Evolutionary conservation across 768 basidiomycete genomes (phyloP).

Genomic region (Serpula lacrymans): DNA sequence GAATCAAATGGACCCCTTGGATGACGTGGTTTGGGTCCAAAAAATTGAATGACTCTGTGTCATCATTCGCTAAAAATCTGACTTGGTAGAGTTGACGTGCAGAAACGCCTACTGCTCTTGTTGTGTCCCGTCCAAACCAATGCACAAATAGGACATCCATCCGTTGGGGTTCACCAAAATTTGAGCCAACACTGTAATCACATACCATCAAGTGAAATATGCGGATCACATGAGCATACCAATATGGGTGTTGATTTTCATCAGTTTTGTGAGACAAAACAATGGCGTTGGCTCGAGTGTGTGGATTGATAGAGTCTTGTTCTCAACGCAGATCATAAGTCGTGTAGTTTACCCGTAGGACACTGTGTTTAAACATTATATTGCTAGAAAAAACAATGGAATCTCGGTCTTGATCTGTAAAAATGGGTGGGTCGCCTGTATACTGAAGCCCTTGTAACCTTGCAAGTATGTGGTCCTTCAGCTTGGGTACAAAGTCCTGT

Average conservation of each 20-base stretch:
- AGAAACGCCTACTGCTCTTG: slow-evolving; percentile 21
- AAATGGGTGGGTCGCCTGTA: no score
- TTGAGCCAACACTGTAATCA: neutral
- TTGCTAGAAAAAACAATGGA: slow-evolving; percentile 22
- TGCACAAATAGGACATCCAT: slow-evolving; percentile 43
- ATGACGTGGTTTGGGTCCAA: slow-evolving; percentile 41
- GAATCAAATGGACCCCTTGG: slow-evolving; percentile 39
- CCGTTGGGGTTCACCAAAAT: neutral
- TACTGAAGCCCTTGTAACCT: neutral
- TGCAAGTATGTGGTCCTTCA: neutral
- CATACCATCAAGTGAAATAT: slow-evolving; percentile 21
- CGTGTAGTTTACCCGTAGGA: slow-evolving; percentile 28
- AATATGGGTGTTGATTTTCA: slow-evolving; percentile 27
- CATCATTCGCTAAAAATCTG: slow-evolving; percentile 31
- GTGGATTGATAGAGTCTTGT: slow-evolving; percentile 27
- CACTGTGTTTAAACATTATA: slow-evolving; percentile 30
- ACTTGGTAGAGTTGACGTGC: slow-evolving; percentile 31
- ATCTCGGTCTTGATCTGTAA: slow-evolving; percentile 16
- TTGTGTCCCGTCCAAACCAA: slow-evolving; percentile 31
- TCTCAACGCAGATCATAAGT: slow-evolving; percentile 23
- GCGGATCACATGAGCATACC: slow-evolving; percentile 34
- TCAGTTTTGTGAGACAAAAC: slow-evolving; percentile 22
- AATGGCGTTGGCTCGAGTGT: slow-evolving; percentile 33
- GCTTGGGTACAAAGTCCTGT: slow-evolving; percentile 27
- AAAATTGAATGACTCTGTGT: slow-evolving; percentile 39